Evolutionary conservation across 352 stramenopile genomes (phyloP).

Genomic region (Blastocystis sp.): DNA sequence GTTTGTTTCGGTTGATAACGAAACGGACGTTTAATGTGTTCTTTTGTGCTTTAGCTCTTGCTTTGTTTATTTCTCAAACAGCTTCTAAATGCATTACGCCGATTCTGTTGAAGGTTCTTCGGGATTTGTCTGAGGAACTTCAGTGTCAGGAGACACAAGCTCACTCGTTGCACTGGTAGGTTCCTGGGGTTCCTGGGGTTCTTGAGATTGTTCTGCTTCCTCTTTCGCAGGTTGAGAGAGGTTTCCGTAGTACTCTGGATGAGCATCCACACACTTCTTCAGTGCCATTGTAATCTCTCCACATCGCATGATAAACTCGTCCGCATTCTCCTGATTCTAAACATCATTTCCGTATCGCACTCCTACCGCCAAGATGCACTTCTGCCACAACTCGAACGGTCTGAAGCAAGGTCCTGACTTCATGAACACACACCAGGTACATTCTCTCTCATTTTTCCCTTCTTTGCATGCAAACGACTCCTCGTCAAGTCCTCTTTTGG

Average conservation of each 20-base stretch:
- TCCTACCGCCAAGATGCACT: constrained; percentile 70
- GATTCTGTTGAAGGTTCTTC: neutral
- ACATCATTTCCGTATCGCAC: neutral
- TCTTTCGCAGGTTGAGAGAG: constrained; percentile 67
- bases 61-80: too few relatives aligned
- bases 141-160: neutral
- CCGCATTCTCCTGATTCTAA: constrained; percentile 14
- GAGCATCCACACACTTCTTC: constrained; percentile 76
- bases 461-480: constrained; percentile 30
- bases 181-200: too few relatives aligned
- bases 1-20: neutral
- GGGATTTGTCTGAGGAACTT: neutral
- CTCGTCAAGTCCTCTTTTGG: neutral
- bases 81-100: too few relatives aligned
- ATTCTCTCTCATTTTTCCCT: constrained; percentile 71
- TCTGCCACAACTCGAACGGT: constrained; percentile 75
- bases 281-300: constrained; percentile 72
- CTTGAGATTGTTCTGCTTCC: neutral
- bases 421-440: constrained; percentile 82
- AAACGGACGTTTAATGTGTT: too few relatives aligned
- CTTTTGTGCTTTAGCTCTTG: too few relatives aligned
- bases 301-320: constrained; percentile 76
- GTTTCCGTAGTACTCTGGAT: constrained; percentile 79
- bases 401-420: constrained; percentile 75
- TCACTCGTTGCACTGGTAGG: neutral